A percentile compares a stretch with the other conserved stretches of the same genome.
These are phyloP conservation scores for Lentinula raphanica DNA, from an alignment of 768 basidiomycete species.

Conservation along the genomic window DNA sequence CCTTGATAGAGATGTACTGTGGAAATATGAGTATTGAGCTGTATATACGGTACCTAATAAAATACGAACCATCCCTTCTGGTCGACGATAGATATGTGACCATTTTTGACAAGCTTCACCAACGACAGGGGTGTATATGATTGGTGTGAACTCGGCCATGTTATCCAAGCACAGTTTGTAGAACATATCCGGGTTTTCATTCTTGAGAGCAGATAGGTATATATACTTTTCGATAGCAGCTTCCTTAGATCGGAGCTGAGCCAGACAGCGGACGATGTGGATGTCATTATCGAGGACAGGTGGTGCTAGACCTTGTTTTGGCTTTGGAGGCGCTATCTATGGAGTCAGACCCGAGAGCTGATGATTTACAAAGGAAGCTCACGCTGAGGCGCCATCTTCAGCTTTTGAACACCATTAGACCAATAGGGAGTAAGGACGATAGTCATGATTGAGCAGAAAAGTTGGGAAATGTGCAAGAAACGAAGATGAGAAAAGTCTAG, in stretches of 20 bases:
- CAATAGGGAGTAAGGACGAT: slow-evolving; percentile 68
- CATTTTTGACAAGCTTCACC: slow-evolving; percentile 87
- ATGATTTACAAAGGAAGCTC: slow-evolving; percentile 20
- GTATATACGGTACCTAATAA: background rate
- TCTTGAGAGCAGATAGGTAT: slow-evolving; percentile 71
- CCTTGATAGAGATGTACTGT: slow-evolving; percentile 73
- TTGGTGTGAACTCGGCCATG: slow-evolving; percentile 67
- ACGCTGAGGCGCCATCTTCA: slow-evolving; percentile 59
- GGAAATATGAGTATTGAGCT: slow-evolving; percentile 13
- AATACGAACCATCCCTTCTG: slow-evolving; percentile 61
- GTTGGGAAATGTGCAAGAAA: background rate
- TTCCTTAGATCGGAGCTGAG: slow-evolving; percentile 73
- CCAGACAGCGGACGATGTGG: slow-evolving; percentile 55
- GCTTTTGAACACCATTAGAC: slow-evolving; percentile 64
- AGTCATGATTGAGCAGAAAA: slow-evolving; percentile 37
- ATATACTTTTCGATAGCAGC: slow-evolving; percentile 80
- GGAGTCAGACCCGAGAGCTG: background rate
- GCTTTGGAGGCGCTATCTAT: slow-evolving; percentile 32
- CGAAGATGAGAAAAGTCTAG: background rate
- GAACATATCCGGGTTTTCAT: slow-evolving; percentile 69
- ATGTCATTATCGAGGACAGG: slow-evolving; percentile 47
- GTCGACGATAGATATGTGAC: slow-evolving; percentile 69
- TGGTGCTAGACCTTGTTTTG: slow-evolving; percentile 55
- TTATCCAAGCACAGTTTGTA: slow-evolving; percentile 70
- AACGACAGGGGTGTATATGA: slow-evolving; percentile 91